phyloP scores from a whole-genome alignment of 2,329 filamentous ascomycete genomes.

The Cryoendolithus antarcticus region DNA sequence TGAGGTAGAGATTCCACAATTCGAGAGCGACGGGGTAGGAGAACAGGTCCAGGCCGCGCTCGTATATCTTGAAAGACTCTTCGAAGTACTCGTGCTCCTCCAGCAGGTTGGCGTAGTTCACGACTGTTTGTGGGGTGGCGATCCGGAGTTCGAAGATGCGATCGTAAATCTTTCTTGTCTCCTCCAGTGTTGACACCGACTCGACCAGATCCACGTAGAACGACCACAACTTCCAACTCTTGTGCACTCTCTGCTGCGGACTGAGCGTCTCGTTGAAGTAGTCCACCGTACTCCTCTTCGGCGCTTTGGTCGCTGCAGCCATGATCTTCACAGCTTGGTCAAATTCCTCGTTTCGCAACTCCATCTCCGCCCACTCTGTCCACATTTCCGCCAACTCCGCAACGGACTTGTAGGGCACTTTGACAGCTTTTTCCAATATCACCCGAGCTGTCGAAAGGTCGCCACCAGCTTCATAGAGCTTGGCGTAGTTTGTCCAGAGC shows the following conservation, averaged over 20 bases:
- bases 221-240: slow-evolving; percentile 99
- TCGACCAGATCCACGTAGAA: slow-evolving; percentile 98
- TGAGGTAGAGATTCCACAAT: slow-evolving; percentile 95
- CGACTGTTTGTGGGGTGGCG: slow-evolving; percentile 92
- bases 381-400: slow-evolving; percentile 93
- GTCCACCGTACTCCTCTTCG: slow-evolving; percentile 94
- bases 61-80: slow-evolving; percentile 94
- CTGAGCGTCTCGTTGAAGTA: slow-evolving; percentile 94
- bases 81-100: slow-evolving; percentile 94
- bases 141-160: slow-evolving; percentile 96
- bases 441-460: slow-evolving; percentile 75
- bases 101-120: slow-evolving; percentile 92
- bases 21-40: slow-evolving; percentile 97
- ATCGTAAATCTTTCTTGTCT: slow-evolving; percentile 90
- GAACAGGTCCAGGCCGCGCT: slow-evolving; percentile 93
- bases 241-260: slow-evolving; percentile 92
- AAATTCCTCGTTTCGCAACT: slow-evolving; percentile 89
- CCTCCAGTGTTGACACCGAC: slow-evolving; percentile 79
- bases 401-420: slow-evolving; percentile 97
- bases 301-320: slow-evolving; percentile 94
- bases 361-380: slow-evolving; percentile 99
- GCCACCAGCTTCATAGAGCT: slow-evolving; percentile 83
- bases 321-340: slow-evolving; percentile 90
- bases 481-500: slow-evolving; percentile 92
- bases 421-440: slow-evolving; percentile 96